Evolutionary conservation across 1,284 basidiomycete species (phyloP), one percentile per base, ranked within the genome.

Genomic region (Papiliotrema terrestris): DNA sequence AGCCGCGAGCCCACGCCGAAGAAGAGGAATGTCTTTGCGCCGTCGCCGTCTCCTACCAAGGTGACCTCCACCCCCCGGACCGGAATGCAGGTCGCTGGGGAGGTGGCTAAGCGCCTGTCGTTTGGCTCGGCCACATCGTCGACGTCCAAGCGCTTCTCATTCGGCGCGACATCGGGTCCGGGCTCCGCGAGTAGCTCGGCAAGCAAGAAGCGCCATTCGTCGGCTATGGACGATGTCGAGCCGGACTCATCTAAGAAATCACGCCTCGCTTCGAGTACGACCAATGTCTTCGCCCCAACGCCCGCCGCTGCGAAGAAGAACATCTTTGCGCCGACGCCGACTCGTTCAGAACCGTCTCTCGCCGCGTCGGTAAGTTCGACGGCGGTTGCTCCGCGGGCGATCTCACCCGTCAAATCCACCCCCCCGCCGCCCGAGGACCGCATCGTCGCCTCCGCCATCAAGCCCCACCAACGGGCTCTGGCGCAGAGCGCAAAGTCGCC

Each of bases 11-110:
- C 55, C 20, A 49, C 56, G 2, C 38, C 58, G 9, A 55, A 60
- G 44, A 72, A 71, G 55, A 59, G 71, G 19, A 75, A 75, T 50
- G 59, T 72, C 37, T 75, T 74, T 45, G 71, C 65, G 2, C 70
- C 68, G 5, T 69, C 68, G 0, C 72, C 70, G 2, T 59, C 61
- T 35, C 68, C 69, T 1, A 37, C 42, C 54, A 66, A 66, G 39
- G 52, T 59, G 2, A 60, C 62, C 8, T 69, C 69, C 0, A 67
- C 71, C 1, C 45, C 51, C 6, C 66, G 60, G 46, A 51, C 46
- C 19, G 67, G 66, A 2, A 65, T 72, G 56, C 63, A 61, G 22
- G 56, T 61, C 6, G 68, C 69, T 26, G 65, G 54, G 1, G 68
- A 67, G 22, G 69, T 72, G 2, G 71, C 69, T 42, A 70, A 71